A percentile compares a stretch with the other conserved stretches of the same genome.
These are phyloP conservation scores for Ophiostoma triangulosporum DNA, from an alignment of 2,329 filamentous ascomycete genomes.

Conservation along the genomic window DNA sequence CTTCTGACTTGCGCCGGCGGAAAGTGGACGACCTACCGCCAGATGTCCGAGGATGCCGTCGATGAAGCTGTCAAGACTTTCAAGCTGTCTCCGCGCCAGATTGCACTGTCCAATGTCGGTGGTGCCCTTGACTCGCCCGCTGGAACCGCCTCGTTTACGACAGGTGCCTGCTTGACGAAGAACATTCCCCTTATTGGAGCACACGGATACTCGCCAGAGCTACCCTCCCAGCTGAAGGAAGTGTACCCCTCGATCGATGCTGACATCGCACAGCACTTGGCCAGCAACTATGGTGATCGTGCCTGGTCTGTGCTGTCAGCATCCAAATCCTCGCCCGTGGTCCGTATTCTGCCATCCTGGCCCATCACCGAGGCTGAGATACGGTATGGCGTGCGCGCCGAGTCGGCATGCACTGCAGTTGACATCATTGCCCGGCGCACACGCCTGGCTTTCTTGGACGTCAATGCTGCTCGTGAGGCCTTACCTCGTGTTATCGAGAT, in stretches of 20 bases:
- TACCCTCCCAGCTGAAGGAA: slow-evolving; percentile 25
- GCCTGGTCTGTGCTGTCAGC: slow-evolving; percentile 61
- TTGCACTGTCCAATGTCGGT: slow-evolving; percentile 16
- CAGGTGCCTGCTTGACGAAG: slow-evolving; percentile 29
- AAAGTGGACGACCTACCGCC: slow-evolving; percentile 81
- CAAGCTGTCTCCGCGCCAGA: slow-evolving; percentile 33
- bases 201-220: slow-evolving; percentile 37
- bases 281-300: slow-evolving; percentile 77
- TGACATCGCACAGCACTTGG: slow-evolving; percentile 80
- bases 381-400: slow-evolving; percentile 73
- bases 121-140: neutral
- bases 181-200: slow-evolving; percentile 55
- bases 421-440: slow-evolving; percentile 80
- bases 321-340: neutral
- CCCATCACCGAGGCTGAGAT: slow-evolving; percentile 41
- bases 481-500: slow-evolving; percentile 77
- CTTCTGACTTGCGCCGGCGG: slow-evolving; percentile 70
- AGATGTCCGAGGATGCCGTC: slow-evolving; percentile 79
- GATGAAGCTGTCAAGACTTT: slow-evolving; percentile 63
- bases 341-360: slow-evolving; percentile 1
- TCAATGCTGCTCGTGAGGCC: slow-evolving; percentile 77
- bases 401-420: slow-evolving; percentile 83
- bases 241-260: slow-evolving; percentile 77
- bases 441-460: slow-evolving; percentile 78
- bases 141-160: slow-evolving; percentile 19